phyloP scores from a whole-genome alignment of 2,329 filamentous ascomycete species.

The Nothopassalora personata region DNA sequence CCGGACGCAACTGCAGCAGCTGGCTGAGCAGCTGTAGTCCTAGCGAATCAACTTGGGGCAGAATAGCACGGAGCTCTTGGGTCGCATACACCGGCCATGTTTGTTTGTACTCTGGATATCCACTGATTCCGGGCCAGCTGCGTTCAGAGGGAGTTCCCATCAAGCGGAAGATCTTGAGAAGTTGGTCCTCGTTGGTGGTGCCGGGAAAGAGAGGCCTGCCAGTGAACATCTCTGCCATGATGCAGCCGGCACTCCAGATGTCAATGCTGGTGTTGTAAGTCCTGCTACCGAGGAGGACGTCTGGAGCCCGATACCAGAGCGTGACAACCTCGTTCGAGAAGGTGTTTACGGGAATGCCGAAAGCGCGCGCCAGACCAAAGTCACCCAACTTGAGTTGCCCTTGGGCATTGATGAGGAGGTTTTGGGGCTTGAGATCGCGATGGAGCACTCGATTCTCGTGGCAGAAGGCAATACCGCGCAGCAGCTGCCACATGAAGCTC shows the following conservation, averaged over 20 bases:
- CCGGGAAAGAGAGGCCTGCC: constrained; percentile 92
- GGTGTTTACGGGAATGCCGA: constrained; percentile 95
- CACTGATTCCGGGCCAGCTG: constrained; percentile 89
- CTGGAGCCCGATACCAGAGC: constrained; percentile 93
- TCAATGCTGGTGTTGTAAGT: constrained; percentile 99
- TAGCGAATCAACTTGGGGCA: constrained; percentile 82
- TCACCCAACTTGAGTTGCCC: constrained; percentile 88
- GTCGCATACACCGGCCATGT: constrained; percentile 93
- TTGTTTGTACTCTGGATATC: constrained; percentile 95
- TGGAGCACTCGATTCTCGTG: constrained; percentile 96
- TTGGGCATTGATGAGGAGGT: constrained; percentile 88
- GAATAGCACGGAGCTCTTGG: constrained; percentile 77
- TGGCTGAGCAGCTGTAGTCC: constrained; percentile 82
- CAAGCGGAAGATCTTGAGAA: constrained; percentile 93
- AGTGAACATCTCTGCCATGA: constrained; percentile 99
- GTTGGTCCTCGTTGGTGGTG: constrained; percentile 96
- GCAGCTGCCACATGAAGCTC: constrained; percentile 97
- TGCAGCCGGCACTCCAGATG: constrained; percentile 98
- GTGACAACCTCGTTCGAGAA: constrained; percentile 98
- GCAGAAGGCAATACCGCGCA: constrained; percentile 94
- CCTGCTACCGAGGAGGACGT: constrained; percentile 85
- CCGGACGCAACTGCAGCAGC: constrained; percentile 89
- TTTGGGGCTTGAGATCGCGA: constrained; percentile 92
- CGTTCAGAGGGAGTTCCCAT: constrained; percentile 97
- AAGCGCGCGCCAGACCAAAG: constrained; percentile 88